Conservation (phyloP, 2,329 filamentous ascomycete species). For the Aaosphaeria pasadenensis region DNA sequence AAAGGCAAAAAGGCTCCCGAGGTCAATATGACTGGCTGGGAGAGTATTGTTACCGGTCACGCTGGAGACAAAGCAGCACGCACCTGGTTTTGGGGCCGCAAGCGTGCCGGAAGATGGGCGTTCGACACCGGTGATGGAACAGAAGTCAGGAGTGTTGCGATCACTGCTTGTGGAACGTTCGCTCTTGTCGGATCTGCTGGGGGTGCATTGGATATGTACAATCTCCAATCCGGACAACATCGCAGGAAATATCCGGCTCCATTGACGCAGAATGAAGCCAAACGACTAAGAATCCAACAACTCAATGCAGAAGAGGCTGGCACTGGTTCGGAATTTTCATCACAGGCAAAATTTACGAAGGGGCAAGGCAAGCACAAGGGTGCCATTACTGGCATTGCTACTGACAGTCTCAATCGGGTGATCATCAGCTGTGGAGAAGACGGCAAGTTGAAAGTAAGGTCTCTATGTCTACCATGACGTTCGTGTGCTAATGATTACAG, state of each 20-base stretch:
- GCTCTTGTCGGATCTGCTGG: conserved; percentile 81
- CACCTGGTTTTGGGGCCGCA: conserved; percentile 98
- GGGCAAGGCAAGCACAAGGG: conserved; percentile 73
- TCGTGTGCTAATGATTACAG: conserved; percentile 24
- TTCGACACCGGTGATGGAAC: conserved; percentile 81
- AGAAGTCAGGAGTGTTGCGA: conserved; percentile 81
- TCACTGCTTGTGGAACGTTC: conserved; percentile 92
- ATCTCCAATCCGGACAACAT: conserved; percentile 87
- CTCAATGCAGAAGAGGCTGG: conserved; percentile 54
- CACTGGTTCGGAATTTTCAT: conserved; percentile 46
- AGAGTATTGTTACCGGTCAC: conserved; percentile 93
- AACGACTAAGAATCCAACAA: conserved; percentile 66
- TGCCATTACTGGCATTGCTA: conserved; percentile 78
- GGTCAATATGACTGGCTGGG: conserved; percentile 85
- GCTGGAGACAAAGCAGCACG: conserved; percentile 78
- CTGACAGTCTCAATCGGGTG: conserved; percentile 84
- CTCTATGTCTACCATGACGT: not conserved
- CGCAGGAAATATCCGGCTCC: conserved; percentile 82
- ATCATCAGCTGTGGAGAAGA: conserved; percentile 86
- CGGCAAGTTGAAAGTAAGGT: conserved; percentile 73
- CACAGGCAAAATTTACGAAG: conserved; percentile 39
- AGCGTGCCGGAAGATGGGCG: conserved; percentile 88
- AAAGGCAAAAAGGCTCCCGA: conserved; percentile 66
- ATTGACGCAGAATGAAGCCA: conserved; percentile 73
- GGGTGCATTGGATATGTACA: conserved; percentile 91